Evolutionary conservation across 176 grass and related monocot species (phyloP).

Genomic region (Aechmea fasciata): DNA sequence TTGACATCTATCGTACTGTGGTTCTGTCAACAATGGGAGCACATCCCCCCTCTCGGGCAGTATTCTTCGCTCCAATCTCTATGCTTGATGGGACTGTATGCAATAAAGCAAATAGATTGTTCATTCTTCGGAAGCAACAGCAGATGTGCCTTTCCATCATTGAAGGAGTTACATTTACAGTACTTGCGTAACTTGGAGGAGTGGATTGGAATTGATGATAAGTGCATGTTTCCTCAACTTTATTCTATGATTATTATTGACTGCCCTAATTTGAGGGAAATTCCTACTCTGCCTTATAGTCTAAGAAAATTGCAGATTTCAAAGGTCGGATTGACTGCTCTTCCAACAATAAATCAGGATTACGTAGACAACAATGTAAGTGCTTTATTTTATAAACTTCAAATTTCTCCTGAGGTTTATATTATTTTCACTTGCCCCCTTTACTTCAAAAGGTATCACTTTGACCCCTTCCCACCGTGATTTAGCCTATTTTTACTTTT

Average conservation of each 20-base stretch:
- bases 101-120: slow-evolving; percentile 6
- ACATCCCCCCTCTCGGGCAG: slow-evolving; percentile 17
- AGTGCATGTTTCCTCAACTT: background rate
- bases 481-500: too few species aligned
- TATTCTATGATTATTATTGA: background rate
- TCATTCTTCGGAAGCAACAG: background rate
- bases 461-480: too few species aligned
- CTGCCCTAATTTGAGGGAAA: slow-evolving; percentile 9
- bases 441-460: too few species aligned
- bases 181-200: slow-evolving; percentile 2
- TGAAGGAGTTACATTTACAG: background rate
- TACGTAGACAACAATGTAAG: background rate
- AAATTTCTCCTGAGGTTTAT: too few species aligned
- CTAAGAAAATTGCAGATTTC: background rate
- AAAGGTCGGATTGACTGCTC: background rate
- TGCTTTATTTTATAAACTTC: background rate
- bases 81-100: background rate
- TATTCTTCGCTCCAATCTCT: slow-evolving; percentile 13
- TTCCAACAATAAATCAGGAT: background rate
- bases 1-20: slow-evolving; percentile 11
- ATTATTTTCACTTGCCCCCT: too few species aligned
- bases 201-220: slow-evolving; percentile 3
- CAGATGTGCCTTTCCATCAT: slow-evolving; percentile 8
- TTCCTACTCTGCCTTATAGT: background rate
- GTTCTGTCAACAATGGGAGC: background rate